Percentiles rank a stretch among this genome's conserved stretches.
Conservation (phyloP, 1,284 basidiomycete genomes). For the Fomitiporia mediterranea region DNA sequence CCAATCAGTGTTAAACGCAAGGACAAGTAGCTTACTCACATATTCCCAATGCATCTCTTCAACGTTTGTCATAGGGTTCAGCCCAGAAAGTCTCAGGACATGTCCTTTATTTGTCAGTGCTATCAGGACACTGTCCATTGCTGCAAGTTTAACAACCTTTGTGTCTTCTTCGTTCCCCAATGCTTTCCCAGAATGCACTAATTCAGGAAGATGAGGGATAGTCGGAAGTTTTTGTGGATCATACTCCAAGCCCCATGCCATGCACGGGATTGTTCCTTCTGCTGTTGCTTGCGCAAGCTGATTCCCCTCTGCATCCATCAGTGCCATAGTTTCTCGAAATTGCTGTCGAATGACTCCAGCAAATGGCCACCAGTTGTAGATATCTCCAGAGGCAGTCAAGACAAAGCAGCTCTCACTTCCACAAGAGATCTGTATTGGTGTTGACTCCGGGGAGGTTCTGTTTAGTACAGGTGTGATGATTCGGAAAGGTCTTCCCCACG, state of each 20-base stretch:
- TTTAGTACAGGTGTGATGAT: slow-evolving; percentile 48
- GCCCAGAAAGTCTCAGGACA: slow-evolving; percentile 53
- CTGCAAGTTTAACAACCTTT: slow-evolving; percentile 74
- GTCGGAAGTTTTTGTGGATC: slow-evolving; percentile 47
- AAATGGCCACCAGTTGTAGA: slow-evolving; percentile 76
- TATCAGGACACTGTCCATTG: slow-evolving; percentile 59
- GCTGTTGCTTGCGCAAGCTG: slow-evolving; percentile 32
- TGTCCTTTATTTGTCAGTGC: slow-evolving; percentile 78
- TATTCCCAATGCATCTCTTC: slow-evolving; percentile 61
- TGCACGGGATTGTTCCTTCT: slow-evolving; percentile 51
- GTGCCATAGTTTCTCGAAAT: slow-evolving; percentile 38
- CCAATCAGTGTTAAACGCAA: background rate
- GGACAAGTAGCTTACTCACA: slow-evolving; percentile 40
- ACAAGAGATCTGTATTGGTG: slow-evolving; percentile 66
- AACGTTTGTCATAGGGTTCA: slow-evolving; percentile 30
- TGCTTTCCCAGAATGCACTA: slow-evolving; percentile 33
- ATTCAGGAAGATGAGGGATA: slow-evolving; percentile 37
- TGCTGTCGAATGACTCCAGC: slow-evolving; percentile 35
- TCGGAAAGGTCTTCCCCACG: slow-evolving; percentile 70
- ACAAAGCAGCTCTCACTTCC: slow-evolving; percentile 74
- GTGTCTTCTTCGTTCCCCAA: slow-evolving; percentile 30
- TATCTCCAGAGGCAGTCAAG: slow-evolving; percentile 63
- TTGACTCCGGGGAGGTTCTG: slow-evolving; percentile 40
- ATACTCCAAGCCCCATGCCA: slow-evolving; percentile 48
- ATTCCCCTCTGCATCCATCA: slow-evolving; percentile 41